Base-by-base conservation (phyloP, 768 basidiomycete genomes). In the Ramaria sp. region DNA sequence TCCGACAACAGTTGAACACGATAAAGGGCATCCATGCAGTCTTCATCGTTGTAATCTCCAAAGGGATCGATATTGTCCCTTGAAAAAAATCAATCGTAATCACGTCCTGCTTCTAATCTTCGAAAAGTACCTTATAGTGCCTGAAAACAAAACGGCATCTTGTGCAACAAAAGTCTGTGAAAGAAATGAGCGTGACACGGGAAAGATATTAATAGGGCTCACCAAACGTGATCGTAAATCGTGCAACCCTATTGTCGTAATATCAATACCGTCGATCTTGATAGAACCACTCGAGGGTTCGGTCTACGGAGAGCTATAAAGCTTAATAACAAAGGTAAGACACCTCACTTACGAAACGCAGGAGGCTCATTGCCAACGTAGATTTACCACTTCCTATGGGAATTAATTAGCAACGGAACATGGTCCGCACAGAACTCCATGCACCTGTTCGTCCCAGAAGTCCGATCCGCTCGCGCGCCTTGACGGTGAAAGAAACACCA, bases 221-320 rank as follows among this genome's bases (percentile, higher is more conserved):
- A 56, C 56, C 13, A 58, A 36, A 16, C 59, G 77, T 1, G 85
- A 83, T n/a, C 87, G 75, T 58, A 94, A 63, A 64, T 92, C 91
- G 62, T 90, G 80, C 16, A 93, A 68, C 12, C 91, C 90, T 54
- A 96, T 92, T 3, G 71, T 82, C 1, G 83, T 83, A 50, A 92
- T 89, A 62, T 94, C 91, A 56, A 94, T 83, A 4, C 90, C 92
- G 58, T 93, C 92, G 18, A 95, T 82, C 44, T 87, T 28, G 49
- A 96, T 91, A 22, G 74, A 75, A 0, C 93, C 93, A 15, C 70
- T 71, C 2, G 74, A 69, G 1, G 92, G 89, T 62, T 95, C 91
- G 16, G 83, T 79, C 81, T 83, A 55, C 25, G 43, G 32, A 16
- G 52, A 22, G 1, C 37, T 16, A 43, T 10, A 37, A 24, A 38